Evolutionary conservation across 257 asterid species (phyloP).

Genomic region (Craterostigma plantagineum): DNA sequence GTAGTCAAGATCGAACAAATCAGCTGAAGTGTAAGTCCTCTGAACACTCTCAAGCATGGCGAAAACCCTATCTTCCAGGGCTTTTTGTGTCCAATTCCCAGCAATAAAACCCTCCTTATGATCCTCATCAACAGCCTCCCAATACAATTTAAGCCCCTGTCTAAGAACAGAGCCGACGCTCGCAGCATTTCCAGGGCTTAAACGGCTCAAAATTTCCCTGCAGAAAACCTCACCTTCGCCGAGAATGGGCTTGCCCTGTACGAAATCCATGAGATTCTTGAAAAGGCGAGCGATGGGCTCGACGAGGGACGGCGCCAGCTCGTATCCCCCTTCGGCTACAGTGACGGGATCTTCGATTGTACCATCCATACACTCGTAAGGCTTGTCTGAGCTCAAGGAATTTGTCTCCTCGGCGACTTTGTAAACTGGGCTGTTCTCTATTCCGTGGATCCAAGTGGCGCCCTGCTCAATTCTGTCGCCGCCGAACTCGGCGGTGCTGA

Average conservation of each 20-base stretch:
- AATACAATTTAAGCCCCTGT: constrained; percentile 41
- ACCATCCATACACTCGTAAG: constrained; percentile 82
- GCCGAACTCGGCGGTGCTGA: constrained; percentile 43
- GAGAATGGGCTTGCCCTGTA: constrained; percentile 25
- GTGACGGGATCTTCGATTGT: constrained; percentile 30
- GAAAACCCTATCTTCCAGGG: constrained; percentile 34
- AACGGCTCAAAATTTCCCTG: constrained; percentile 2
- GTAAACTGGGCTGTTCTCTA: constrained; percentile 59
- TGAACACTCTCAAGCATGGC: constrained; percentile 58
- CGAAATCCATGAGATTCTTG: constrained; percentile 43
- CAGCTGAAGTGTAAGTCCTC: constrained; percentile 63
- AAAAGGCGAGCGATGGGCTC: constrained; percentile 41
- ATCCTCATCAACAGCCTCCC: constrained; percentile 13
- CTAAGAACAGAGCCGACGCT: constrained; percentile 48
- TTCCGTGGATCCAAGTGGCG: constrained; percentile 95
- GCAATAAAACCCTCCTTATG: constrained; percentile 6
- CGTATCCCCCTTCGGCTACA: constrained; percentile 50
- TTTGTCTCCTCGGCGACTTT: constrained; percentile 34
- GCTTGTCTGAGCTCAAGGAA: constrained; percentile 30
- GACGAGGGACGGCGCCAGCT: constrained; percentile 26
- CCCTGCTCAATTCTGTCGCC: constrained; percentile 83
- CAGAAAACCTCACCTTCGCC: constrained; percentile 6
- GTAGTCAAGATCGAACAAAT: constrained; percentile 45
- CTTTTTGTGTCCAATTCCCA: constrained; percentile 33
- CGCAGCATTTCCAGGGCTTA: neutral